These are phyloP conservation scores for Candida pseudocylindracea DNA, from an alignment of 1,139 yeast genomes.

Conservation along the genomic window DNA sequence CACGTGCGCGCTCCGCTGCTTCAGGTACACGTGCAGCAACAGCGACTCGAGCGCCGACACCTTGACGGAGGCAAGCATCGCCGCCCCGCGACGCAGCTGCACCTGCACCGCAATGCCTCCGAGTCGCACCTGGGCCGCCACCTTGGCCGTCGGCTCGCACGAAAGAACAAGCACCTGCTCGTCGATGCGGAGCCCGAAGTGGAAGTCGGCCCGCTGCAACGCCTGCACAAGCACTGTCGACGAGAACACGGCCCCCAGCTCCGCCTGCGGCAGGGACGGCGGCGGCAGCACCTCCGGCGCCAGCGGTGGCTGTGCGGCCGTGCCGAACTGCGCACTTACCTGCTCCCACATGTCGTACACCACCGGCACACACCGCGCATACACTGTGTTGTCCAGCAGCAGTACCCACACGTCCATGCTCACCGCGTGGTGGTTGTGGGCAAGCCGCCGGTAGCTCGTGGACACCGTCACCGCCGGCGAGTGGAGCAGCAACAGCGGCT, in stretches of 20 bases:
- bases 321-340: no score
- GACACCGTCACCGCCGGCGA: constrained; percentile 59
- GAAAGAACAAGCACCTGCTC: constrained; percentile 58
- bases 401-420: constrained; percentile 35
- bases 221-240: no score
- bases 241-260: no score
- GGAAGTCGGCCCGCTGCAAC: constrained; percentile 23
- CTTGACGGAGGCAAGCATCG: constrained; percentile 8
- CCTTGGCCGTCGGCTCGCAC: constrained; percentile 87
- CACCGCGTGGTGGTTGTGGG: constrained; percentile 8
- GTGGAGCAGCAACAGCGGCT: constrained; percentile 40
- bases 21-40: constrained; percentile 74
- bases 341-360: constrained; percentile 21
- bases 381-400: constrained; percentile 51
- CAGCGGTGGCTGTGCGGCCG: no score
- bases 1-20: constrained; percentile 69
- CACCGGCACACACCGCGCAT: constrained; percentile 65
- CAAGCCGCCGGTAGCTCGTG: constrained; percentile 7
- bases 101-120: no score
- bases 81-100: no score
- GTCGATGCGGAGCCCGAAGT: constrained; percentile 40
- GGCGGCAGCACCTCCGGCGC: no score
- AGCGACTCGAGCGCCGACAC: constrained; percentile 38
- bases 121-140: constrained; percentile 44
- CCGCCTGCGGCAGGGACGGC: no score